Evolutionary conservation across 495 filamentous ascomycete genomes (phyloP).

Genomic region (Annulohypoxylon maeteangense): DNA sequence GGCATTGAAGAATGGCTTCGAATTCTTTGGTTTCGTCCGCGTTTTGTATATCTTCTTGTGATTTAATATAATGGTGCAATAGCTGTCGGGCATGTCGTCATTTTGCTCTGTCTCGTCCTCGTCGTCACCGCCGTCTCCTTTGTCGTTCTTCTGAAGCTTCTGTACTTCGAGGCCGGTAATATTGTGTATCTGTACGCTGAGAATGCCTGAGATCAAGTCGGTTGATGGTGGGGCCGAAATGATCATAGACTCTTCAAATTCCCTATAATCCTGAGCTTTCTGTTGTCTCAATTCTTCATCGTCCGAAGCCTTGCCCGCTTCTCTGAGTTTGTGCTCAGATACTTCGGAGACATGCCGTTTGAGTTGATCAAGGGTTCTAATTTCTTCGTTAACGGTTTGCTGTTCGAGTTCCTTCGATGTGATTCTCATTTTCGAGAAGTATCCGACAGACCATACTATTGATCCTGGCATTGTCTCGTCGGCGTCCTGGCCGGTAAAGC

Average conservation of each 20-base stretch:
- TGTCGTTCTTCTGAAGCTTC: slow-evolving; percentile 56
- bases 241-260: slow-evolving; percentile 62
- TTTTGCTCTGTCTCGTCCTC: slow-evolving; percentile 69
- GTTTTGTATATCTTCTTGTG: slow-evolving; percentile 76
- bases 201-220: slow-evolving; percentile 68
- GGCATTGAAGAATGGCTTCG: slow-evolving; percentile 82
- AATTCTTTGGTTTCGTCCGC: slow-evolving; percentile 78
- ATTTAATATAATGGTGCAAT: slow-evolving; percentile 77
- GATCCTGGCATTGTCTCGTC: slow-evolving; percentile 75
- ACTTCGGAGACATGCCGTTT: slow-evolving; percentile 62
- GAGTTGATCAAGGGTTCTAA: slow-evolving; percentile 63
- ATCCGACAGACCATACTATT: slow-evolving; percentile 76
- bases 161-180: slow-evolving; percentile 74
- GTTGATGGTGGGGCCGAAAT: slow-evolving; percentile 67
- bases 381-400: slow-evolving; percentile 63
- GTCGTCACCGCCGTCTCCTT: slow-evolving; percentile 51
- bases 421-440: slow-evolving; percentile 71
- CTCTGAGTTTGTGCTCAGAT: slow-evolving; percentile 68
- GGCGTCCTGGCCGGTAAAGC: slow-evolving; percentile 66
- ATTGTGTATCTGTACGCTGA: slow-evolving; percentile 77
- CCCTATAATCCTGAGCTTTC: slow-evolving; percentile 69
- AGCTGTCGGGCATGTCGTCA: slow-evolving; percentile 71
- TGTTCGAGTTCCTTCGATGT: slow-evolving; percentile 62
- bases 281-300: slow-evolving; percentile 69
- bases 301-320: slow-evolving; percentile 64